These are phyloP conservation scores for Fusarium robinianum DNA, from an alignment of 2,329 filamentous ascomycete species.

Conservation along the genomic window DNA sequence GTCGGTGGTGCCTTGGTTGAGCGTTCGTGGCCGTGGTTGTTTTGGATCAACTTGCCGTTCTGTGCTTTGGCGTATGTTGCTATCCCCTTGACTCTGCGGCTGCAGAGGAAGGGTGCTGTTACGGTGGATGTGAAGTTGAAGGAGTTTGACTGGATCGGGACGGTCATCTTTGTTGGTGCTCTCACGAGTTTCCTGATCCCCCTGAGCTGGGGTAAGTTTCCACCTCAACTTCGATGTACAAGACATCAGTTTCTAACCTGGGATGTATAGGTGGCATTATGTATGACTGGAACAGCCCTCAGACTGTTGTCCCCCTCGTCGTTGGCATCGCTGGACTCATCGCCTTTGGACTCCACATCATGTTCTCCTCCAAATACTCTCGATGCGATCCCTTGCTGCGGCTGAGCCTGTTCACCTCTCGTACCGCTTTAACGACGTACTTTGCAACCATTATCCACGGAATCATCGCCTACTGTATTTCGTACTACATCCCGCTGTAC, in stretches of 20 bases:
- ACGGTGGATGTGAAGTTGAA: conserved; percentile 20
- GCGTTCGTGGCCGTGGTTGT: conserved; percentile 64
- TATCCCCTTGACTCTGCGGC: conserved; percentile 27
- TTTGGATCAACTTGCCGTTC: conserved; percentile 67
- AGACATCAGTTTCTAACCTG: conserved; percentile 3
- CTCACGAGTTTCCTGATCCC: conserved; percentile 49
- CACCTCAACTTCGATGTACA: background rate
- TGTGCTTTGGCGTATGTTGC: conserved; percentile 27
- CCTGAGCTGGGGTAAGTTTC: conserved; percentile 28
- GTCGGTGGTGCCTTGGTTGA: conserved; percentile 60
- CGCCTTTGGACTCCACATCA: conserved; percentile 26
- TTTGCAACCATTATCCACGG: conserved; percentile 31
- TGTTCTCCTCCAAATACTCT: conserved; percentile 26
- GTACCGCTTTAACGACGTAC: conserved; percentile 28
- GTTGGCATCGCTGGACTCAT: conserved; percentile 53
- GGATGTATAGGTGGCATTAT: conserved; percentile 58
- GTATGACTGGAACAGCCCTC: conserved; percentile 66
- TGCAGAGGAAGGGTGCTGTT: conserved; percentile 20
- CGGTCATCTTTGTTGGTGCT: conserved; percentile 62
- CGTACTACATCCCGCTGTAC: conserved; percentile 32
- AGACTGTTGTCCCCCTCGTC: conserved; percentile 64
- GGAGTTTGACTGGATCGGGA: conserved; percentile 65
- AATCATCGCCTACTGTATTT: conserved; percentile 29
- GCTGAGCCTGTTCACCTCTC: conserved; percentile 31
- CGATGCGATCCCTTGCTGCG: conserved; percentile 30